phyloP scores from a whole-genome alignment of 2,329 filamentous ascomycete genomes.

The Coniella vitis region DNA sequence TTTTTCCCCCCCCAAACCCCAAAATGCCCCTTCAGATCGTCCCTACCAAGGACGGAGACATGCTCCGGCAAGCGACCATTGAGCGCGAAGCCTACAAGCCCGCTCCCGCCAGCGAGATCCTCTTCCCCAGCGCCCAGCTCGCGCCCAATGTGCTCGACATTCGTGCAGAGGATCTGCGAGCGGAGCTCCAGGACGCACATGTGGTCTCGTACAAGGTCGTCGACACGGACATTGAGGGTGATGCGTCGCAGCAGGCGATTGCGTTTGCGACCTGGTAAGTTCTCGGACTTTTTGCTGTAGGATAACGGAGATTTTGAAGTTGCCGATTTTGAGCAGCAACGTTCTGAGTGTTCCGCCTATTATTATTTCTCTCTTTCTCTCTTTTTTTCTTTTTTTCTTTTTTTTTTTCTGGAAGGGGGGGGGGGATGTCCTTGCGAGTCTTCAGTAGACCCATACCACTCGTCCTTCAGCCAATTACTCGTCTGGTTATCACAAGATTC shows the following conservation, averaged over 20 bases:
- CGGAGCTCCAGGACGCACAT: slow-evolving; percentile 19
- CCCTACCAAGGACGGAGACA: slow-evolving; percentile 29
- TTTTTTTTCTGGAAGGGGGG: too few species aligned
- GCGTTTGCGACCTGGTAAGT: slow-evolving; percentile 28
- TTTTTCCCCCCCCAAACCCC: neutral
- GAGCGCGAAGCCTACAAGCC: slow-evolving; percentile 31
- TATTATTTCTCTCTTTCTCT: too few species aligned
- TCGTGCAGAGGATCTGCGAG: slow-evolving; percentile 11
- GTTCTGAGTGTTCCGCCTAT: too few species aligned
- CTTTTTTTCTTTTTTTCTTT: too few species aligned
- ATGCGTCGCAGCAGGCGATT: slow-evolving; percentile 21
- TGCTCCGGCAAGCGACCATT: slow-evolving; percentile 28
- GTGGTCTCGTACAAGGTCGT: slow-evolving; percentile 26
- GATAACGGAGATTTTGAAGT: too few species aligned
- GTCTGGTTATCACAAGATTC: too few species aligned
- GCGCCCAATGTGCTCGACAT: slow-evolving; percentile 5
- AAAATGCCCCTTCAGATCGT: slow-evolving; percentile 33
- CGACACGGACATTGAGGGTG: slow-evolving; percentile 25
- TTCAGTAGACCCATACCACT: too few species aligned
- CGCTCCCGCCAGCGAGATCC: slow-evolving; percentile 24
- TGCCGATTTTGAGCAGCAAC: too few species aligned
- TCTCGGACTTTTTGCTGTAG: too few species aligned
- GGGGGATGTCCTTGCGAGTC: too few species aligned
- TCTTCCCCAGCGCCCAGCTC: slow-evolving; percentile 22
- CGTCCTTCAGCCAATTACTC: too few species aligned